Evolutionary conservation across 139 green algal genomes (phyloP).

Genomic region (Bryopsis sp.): DNA sequence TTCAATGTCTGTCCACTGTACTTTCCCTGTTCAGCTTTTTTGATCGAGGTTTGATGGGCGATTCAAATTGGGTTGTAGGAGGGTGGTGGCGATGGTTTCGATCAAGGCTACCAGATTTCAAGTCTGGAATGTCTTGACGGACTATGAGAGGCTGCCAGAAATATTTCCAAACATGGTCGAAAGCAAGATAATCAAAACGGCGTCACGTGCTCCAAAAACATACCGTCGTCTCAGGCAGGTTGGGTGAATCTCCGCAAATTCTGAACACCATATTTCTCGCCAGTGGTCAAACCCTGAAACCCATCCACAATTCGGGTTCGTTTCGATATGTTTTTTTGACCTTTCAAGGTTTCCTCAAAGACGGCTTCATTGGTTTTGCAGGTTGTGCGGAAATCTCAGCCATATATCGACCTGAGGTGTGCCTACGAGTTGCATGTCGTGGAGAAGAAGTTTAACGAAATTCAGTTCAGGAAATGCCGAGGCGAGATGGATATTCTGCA

Average conservation of each 20-base stretch:
- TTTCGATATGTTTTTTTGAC: too few species aligned
- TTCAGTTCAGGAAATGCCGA: constrained; percentile 47
- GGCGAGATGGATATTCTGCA: constrained; percentile 47
- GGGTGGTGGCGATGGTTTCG: constrained; percentile 1
- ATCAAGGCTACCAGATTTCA: background rate
- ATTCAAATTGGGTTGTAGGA: background rate
- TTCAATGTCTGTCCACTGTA: too few species aligned
- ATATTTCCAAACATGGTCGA: constrained; percentile 7
- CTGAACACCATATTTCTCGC: too few species aligned
- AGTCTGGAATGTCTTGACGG: constrained; percentile 15
- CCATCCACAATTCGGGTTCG: too few species aligned
- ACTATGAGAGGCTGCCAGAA: constrained; percentile 16
- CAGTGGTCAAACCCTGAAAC: too few species aligned
- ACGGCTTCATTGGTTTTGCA: too few species aligned
- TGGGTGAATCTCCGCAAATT: too few species aligned
- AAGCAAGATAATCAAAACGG: background rate
- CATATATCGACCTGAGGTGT: constrained; percentile 47
- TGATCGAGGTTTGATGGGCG: too few species aligned
- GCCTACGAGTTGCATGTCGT: constrained; percentile 48
- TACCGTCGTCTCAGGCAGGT: constrained; percentile 7
- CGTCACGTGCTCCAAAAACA: background rate
- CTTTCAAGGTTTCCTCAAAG: too few species aligned
- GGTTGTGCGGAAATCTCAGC: constrained; percentile 48
- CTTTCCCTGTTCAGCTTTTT: too few species aligned
- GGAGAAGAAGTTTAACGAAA: constrained; percentile 33